Evolutionary conservation across 495 filamentous ascomycete species (phyloP).

Genomic region (Hypoxylon perforatum): DNA sequence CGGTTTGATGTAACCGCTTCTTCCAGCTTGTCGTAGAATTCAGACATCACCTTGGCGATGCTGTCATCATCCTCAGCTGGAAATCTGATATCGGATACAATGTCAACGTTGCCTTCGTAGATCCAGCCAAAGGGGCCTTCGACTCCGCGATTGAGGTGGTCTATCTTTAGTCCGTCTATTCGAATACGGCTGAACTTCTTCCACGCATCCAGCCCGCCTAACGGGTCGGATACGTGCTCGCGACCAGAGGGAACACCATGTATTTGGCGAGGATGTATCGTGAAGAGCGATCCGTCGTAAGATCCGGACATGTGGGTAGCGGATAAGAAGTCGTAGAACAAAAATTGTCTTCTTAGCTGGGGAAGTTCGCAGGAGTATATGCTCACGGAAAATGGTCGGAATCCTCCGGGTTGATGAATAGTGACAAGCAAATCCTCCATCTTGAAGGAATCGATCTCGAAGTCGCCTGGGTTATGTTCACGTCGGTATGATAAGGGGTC

Average conservation of each 20-base stretch:
- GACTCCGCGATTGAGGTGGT: conserved; percentile 93
- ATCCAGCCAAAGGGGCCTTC: conserved; percentile 98
- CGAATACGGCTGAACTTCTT: conserved; percentile 92
- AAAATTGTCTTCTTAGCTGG: conserved; percentile 91
- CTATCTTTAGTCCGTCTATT: conserved; percentile 93
- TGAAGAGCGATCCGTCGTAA: conserved; percentile 95
- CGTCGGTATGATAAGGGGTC: conserved; percentile 90
- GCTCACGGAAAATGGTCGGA: conserved; percentile 93
- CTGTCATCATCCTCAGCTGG: conserved; percentile 86
- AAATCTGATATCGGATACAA: conserved; percentile 94
- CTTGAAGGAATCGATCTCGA: conserved; percentile 96
- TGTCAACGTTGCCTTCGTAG: conserved; percentile 93
- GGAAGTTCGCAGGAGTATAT: conserved; percentile 96
- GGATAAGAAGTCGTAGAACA: conserved; percentile 96
- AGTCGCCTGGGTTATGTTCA: conserved; percentile 90
- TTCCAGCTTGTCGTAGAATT: conserved; percentile 94
- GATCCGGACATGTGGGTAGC: conserved; percentile 96
- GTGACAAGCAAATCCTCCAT: conserved; percentile 93
- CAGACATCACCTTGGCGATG: conserved; percentile 89
- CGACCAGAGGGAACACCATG: conserved; percentile 69
- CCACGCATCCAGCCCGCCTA: conserved; percentile 73
- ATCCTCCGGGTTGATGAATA: conserved; percentile 87
- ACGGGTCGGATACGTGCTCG: conserved; percentile 55
- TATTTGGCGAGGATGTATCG: conserved; percentile 92
- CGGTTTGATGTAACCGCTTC: conserved; percentile 85